Evolutionary conservation across 331 rosid genomes (phyloP).

Genomic region (Acacia pycnantha): DNA sequence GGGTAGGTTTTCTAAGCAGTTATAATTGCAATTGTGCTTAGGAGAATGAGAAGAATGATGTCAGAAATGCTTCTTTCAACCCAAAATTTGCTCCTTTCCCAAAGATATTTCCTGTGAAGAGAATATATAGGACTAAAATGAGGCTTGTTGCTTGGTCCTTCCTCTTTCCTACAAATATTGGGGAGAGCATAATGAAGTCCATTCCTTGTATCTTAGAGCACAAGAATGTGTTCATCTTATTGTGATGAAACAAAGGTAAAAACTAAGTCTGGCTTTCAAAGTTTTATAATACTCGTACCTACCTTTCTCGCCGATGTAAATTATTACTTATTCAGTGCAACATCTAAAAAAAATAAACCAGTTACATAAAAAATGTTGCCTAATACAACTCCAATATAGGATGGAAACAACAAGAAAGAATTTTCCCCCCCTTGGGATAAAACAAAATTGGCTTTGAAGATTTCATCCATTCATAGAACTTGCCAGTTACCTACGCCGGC

Average conservation of each 20-base stretch:
- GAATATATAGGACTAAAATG: neutral
- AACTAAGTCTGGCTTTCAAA: no score
- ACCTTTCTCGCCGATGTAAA: no score
- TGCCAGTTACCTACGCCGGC: no score
- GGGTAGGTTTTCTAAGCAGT: neutral
- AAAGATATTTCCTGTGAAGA: no score
- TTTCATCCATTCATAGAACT: no score
- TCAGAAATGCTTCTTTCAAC: neutral
- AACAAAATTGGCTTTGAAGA: no score
- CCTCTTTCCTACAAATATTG: neutral
- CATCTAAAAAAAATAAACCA: neutral
- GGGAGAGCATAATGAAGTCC: neutral
- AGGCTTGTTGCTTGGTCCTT: neutral
- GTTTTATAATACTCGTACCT: no score
- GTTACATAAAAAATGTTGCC: neutral
- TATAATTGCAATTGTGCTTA: no score
- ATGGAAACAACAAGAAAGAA: no score
- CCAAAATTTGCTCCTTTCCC: neutral
- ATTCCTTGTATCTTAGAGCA: neutral
- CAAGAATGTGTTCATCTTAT: neutral
- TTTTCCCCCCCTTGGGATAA: no score
- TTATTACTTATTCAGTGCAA: neutral
- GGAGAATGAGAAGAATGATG: neutral
- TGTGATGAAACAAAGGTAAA: no score
- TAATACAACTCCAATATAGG: no score